Evolutionary conservation across 805 yeast genomes (phyloP).

Genomic region (Nakazawaea sp.): DNA sequence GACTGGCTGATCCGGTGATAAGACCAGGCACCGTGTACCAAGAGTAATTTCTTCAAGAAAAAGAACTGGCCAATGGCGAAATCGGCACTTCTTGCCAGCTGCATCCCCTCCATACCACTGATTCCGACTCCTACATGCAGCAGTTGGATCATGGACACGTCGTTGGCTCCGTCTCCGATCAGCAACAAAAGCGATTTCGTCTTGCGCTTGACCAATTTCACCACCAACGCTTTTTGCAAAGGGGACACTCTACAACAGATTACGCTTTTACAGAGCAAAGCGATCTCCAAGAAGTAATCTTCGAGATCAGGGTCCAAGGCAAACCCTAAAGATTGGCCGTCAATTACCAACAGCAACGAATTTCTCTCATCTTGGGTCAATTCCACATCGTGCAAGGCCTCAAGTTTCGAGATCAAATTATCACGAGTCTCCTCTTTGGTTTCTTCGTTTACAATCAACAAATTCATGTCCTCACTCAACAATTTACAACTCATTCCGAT

Average conservation of each 20-base stretch:
- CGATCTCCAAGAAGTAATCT: slow-evolving; percentile 70
- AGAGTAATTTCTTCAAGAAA: slow-evolving; percentile 69
- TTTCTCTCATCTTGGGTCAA: slow-evolving; percentile 63
- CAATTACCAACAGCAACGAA: slow-evolving; percentile 84
- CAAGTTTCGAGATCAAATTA: slow-evolving; percentile 68
- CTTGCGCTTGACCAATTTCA: slow-evolving; percentile 84
- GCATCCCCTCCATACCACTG: slow-evolving; percentile 99
- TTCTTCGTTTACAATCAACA: slow-evolving; percentile 84
- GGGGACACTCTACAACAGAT: slow-evolving; percentile 98
- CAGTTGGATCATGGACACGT: slow-evolving; percentile 98
- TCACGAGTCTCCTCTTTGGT: slow-evolving; percentile 66
- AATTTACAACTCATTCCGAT: slow-evolving; percentile 98
- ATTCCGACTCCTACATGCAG: slow-evolving; percentile 99
- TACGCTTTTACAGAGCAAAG: slow-evolving; percentile 87
- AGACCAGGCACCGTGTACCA: slow-evolving; percentile 98
- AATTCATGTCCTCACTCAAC: slow-evolving; percentile 91
- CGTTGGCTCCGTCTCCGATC: slow-evolving; percentile 98
- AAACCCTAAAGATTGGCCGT: slow-evolving; percentile 83
- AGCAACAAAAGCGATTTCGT: slow-evolving; percentile 74
- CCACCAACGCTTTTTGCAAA: slow-evolving; percentile 92
- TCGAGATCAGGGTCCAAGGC: slow-evolving; percentile 82
- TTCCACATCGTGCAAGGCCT: slow-evolving; percentile 64
- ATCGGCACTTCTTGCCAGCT: slow-evolving; percentile 98
- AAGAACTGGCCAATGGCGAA: slow-evolving; percentile 94
- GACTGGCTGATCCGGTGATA: slow-evolving; percentile 92